Evolutionary conservation across 2,329 filamentous ascomycete genomes (phyloP).

Genomic region (Teratosphaeria nubilosa): DNA sequence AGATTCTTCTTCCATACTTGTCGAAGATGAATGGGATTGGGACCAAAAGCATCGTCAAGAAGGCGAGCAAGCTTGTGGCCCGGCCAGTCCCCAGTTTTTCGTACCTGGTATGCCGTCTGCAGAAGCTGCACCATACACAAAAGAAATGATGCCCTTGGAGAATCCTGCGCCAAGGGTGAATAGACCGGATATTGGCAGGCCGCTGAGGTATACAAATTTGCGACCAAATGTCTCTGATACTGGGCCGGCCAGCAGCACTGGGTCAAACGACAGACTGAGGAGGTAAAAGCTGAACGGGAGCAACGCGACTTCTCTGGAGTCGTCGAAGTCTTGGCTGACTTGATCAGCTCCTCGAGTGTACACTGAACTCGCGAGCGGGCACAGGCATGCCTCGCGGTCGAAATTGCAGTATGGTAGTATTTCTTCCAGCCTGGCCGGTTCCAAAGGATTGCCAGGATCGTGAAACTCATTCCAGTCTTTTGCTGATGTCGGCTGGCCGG

Average conservation of each 20-base stretch:
- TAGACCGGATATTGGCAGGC: constrained; percentile 52
- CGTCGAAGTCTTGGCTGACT: constrained; percentile 35
- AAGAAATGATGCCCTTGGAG: constrained; percentile 54
- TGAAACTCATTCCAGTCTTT: constrained; percentile 18
- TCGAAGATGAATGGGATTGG: constrained; percentile 24
- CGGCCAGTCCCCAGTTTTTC: constrained; percentile 29
- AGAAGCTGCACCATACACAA: constrained; percentile 45
- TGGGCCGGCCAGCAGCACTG: constrained; percentile 62
- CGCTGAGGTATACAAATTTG: constrained; percentile 58
- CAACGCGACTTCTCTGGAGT: constrained; percentile 28
- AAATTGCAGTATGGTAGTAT: neutral
- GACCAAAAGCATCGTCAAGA: constrained; percentile 22
- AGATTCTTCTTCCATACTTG: constrained; percentile 8
- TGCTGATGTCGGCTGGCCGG: constrained; percentile 6
- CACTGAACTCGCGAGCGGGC: too few species aligned
- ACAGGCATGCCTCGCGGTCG: too few species aligned
- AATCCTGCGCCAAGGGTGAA: constrained; percentile 34
- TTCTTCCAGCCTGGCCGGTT: constrained; percentile 12
- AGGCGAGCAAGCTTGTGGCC: constrained; percentile 32
- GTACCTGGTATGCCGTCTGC: constrained; percentile 22
- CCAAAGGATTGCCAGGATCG: constrained; percentile 15
- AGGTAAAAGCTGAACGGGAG: constrained; percentile 27
- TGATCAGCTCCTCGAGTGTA: too few species aligned
- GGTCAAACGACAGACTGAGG: constrained; percentile 56
- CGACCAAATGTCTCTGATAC: constrained; percentile 63